Percentiles rank a stretch among this genome's conserved stretches.
Conservation (phyloP, 2,329 filamentous ascomycete species). For the Stagonosporopsis vannaccii region DNA sequence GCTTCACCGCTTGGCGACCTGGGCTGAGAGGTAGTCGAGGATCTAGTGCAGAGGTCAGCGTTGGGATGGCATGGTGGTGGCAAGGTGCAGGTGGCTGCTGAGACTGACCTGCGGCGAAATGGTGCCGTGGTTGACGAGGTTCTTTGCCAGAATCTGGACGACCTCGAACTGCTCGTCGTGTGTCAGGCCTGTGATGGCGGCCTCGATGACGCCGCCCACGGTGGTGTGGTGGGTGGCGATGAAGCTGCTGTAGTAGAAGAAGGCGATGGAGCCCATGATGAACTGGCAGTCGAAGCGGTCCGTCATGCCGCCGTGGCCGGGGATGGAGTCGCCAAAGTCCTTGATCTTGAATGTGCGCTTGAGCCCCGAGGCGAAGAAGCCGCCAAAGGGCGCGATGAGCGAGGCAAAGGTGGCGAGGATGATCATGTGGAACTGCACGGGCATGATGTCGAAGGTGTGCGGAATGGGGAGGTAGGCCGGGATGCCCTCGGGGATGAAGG, state of each 20-base stretch:
- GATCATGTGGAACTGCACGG: conserved; percentile 93
- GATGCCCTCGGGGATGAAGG: conserved; percentile 43
- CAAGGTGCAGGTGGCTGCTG: background rate
- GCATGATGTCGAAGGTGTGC: conserved; percentile 77
- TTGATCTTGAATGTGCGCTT: conserved; percentile 99
- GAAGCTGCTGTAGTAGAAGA: conserved; percentile 98
- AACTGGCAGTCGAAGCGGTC: conserved; percentile 99
- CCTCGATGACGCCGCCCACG: conserved; percentile 87
- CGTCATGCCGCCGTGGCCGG: conserved; percentile 96
- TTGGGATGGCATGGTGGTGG: background rate
- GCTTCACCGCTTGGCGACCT: conserved; percentile 2
- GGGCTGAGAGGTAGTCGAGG: conserved; percentile 14
- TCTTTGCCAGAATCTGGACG: conserved; percentile 67
- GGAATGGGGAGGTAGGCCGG: conserved; percentile 62
- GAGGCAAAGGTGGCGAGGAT: conserved; percentile 93
- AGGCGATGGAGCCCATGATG: conserved; percentile 99
- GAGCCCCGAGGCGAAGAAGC: conserved; percentile 96
- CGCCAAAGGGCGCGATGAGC: conserved; percentile 94
- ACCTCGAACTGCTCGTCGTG: conserved; percentile 89
- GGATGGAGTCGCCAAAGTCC: conserved; percentile 98
- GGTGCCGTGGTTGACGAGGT: conserved; percentile 69
- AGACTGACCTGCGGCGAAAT: conserved; percentile 60
- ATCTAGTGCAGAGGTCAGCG: background rate
- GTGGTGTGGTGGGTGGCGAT: conserved; percentile 87
- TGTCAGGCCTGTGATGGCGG: conserved; percentile 86